A percentile compares a stretch with the other conserved stretches of the same genome.
Conservation (phyloP, 1,139 yeast genomes). For the Yamadazyma mexicana region DNA sequence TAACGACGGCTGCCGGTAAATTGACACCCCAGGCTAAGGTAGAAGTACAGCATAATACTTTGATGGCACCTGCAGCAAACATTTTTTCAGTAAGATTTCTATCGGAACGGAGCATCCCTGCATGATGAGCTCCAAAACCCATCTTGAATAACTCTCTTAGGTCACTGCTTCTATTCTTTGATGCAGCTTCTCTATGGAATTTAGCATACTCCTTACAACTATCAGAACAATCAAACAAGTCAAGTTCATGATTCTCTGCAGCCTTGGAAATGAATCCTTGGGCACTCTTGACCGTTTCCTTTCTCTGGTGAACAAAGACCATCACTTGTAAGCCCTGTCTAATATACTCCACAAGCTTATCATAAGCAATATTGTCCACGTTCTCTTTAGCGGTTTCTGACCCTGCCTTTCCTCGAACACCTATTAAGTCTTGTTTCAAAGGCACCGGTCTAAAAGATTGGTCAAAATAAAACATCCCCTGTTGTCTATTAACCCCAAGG, state of each 20-base stretch:
- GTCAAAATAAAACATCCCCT: slow-evolving; percentile 93
- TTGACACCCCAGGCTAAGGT: slow-evolving; percentile 99
- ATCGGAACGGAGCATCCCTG: slow-evolving; percentile 93
- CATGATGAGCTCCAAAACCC: slow-evolving; percentile 96
- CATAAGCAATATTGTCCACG: slow-evolving; percentile 74
- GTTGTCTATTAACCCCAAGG: slow-evolving; percentile 82
- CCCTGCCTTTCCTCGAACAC: slow-evolving; percentile 82
- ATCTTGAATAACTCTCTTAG: slow-evolving; percentile 73
- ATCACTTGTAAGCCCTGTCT: slow-evolving; percentile 82
- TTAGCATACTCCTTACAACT: slow-evolving; percentile 38
- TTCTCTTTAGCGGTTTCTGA: slow-evolving; percentile 70
- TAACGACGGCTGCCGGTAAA: slow-evolving; percentile 96
- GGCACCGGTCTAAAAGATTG: slow-evolving; percentile 95
- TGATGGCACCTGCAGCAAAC: slow-evolving; percentile 83
- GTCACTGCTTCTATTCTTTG: slow-evolving; percentile 74
- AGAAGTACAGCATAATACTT: slow-evolving; percentile 93
- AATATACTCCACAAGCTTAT: slow-evolving; percentile 69
- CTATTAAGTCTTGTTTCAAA: slow-evolving; percentile 80
- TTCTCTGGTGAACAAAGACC: slow-evolving; percentile 96
- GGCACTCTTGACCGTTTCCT: slow-evolving; percentile 87
- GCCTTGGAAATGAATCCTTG: slow-evolving; percentile 72
- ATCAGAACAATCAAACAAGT: slow-evolving; percentile 62
- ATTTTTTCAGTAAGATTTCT: slow-evolving; percentile 86
- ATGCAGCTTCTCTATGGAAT: slow-evolving; percentile 63
- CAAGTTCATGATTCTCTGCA: slow-evolving; percentile 53